These are phyloP conservation scores for Lodderomyces margitis DNA, from an alignment of 1,139 yeast species.

Conservation along the genomic window DNA sequence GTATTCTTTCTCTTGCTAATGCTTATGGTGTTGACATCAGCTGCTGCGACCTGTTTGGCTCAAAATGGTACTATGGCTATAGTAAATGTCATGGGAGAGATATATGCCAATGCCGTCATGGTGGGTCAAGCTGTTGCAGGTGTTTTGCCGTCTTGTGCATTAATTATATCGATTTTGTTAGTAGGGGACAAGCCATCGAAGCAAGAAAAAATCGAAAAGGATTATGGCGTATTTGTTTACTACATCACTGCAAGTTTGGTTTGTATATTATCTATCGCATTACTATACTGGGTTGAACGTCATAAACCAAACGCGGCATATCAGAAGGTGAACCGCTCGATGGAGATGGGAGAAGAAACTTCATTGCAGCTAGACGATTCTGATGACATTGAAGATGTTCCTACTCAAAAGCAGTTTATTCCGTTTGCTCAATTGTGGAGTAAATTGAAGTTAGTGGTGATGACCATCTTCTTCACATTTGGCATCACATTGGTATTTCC, in stretches of 20 bases:
- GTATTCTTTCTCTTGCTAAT: conserved; percentile 48
- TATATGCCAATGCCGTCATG: conserved; percentile 84
- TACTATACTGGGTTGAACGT: conserved; percentile 31
- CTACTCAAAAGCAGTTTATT: conserved; percentile 29
- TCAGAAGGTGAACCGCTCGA: conserved; percentile 17
- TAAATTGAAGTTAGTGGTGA: conserved; percentile 60
- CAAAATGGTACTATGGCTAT: conserved; percentile 92
- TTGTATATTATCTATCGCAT: conserved; percentile 47
- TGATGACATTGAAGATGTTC: conserved; percentile 15
- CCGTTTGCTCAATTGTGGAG: conserved; percentile 53
- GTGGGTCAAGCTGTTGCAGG: conserved; percentile 96
- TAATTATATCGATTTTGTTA: conserved; percentile 57
- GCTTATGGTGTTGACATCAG: conserved; percentile 57
- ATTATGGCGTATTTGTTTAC: conserved; percentile 58
- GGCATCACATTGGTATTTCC: conserved; percentile 81
- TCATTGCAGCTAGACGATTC: conserved; percentile 1
- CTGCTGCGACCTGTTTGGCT: conserved; percentile 67
- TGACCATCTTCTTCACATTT: conserved; percentile 73
- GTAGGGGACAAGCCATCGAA: conserved; percentile 31
- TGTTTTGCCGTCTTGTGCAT: conserved; percentile 78
- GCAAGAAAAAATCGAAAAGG: conserved; percentile 31
- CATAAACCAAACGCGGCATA: conserved; percentile 24
- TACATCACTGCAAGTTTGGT: conserved; percentile 70
- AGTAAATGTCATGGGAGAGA: conserved; percentile 74
- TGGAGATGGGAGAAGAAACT: conserved; percentile 13